These are phyloP conservation scores for Sporothrix inflata DNA, from an alignment of 2,329 filamentous ascomycete genomes.

Conservation along the genomic window DNA sequence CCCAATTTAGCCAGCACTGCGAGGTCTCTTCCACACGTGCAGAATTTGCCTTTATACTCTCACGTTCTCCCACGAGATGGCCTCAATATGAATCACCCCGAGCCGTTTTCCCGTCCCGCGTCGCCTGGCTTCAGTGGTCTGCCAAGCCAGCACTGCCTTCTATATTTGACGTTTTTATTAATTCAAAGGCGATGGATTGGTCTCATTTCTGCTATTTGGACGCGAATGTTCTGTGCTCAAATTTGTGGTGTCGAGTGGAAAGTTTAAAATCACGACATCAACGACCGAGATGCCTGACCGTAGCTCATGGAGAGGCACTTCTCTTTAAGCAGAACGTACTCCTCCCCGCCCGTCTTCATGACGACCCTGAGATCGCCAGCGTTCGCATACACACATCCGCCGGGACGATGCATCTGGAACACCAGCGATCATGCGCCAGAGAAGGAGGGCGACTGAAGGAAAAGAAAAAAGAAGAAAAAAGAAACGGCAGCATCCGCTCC, in stretches of 20 bases:
- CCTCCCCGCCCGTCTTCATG: too few species aligned
- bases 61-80: background rate
- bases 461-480: background rate
- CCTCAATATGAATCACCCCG: conserved; percentile 11
- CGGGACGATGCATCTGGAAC: conserved; percentile 11
- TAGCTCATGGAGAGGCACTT: too few species aligned
- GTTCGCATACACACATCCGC: conserved; percentile 8
- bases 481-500: background rate
- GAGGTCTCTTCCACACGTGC: background rate
- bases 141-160: background rate
- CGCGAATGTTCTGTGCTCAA: background rate
- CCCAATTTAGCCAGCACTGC: conserved; percentile 17
- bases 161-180: too few species aligned
- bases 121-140: background rate
- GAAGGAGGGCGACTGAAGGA: background rate
- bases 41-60: background rate
- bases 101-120: conserved; percentile 10
- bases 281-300: too few species aligned
- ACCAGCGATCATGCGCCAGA: background rate
- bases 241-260: background rate
- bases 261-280: background rate
- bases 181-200: too few species aligned
- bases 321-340: too few species aligned
- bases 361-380: background rate
- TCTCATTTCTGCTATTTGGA: background rate